Conservation (phyloP, 495 filamentous ascomycete genomes). For the Penicillium longicatenatum region DNA sequence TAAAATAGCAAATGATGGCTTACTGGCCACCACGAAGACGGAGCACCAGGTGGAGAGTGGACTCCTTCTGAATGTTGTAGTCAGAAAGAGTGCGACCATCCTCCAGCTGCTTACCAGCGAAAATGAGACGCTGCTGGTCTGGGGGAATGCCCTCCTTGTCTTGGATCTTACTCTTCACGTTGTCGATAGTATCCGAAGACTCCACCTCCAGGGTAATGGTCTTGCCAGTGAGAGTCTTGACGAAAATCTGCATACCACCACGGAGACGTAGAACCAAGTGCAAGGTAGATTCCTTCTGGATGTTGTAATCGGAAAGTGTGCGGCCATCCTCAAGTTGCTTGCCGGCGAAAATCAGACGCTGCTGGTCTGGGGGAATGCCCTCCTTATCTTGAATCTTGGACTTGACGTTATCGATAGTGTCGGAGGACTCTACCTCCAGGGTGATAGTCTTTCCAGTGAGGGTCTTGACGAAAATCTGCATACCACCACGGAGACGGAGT, state of each 20-base stretch:
- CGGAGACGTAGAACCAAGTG: slow-evolving; percentile 95
- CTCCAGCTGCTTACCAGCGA: slow-evolving; percentile 89
- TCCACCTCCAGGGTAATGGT: slow-evolving; percentile 91
- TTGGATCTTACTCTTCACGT: slow-evolving; percentile 91
- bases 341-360: slow-evolving; percentile 93
- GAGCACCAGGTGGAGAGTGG: slow-evolving; percentile 83
- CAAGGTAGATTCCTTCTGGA: slow-evolving; percentile 98
- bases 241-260: slow-evolving; percentile 97
- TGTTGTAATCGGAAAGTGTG: slow-evolving; percentile 98
- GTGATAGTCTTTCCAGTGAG: slow-evolving; percentile 74
- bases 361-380: slow-evolving; percentile 92
- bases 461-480: slow-evolving; percentile 76
- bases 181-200: slow-evolving; percentile 88
- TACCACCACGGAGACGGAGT: slow-evolving; percentile 72
- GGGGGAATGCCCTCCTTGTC: slow-evolving; percentile 91
- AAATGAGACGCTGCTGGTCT: slow-evolving; percentile 88
- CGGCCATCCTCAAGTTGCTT: slow-evolving; percentile 94
- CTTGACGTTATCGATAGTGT: slow-evolving; percentile 99
- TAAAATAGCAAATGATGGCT: slow-evolving; percentile 10
- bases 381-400: slow-evolving; percentile 98
- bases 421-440: slow-evolving; percentile 71
- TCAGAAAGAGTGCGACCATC: slow-evolving; percentile 82
- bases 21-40: slow-evolving; percentile 85
- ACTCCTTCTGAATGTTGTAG: slow-evolving; percentile 96
- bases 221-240: slow-evolving; percentile 92